Evolutionary conservation across 306 rosid species (phyloP).

Genomic region (Lablab purpureus): DNA sequence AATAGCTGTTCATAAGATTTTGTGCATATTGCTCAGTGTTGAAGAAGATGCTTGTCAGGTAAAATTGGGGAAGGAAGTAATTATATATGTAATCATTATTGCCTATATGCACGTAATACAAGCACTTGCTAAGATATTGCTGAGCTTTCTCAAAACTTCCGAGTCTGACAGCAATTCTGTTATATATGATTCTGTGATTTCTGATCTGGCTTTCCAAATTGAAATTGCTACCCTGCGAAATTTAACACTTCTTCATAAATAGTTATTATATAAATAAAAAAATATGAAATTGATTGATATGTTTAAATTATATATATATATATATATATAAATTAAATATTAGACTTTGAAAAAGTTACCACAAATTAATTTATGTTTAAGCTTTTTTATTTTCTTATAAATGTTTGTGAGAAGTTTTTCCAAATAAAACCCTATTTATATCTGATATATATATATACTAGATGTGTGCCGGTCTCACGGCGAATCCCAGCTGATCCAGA

Average conservation of each 20-base stretch:
- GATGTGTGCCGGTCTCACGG: not conserved
- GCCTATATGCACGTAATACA: conserved; percentile 64
- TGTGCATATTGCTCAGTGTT: conserved; percentile 47
- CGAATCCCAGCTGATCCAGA: conserved; percentile 51
- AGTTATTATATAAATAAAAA: too few relatives aligned
- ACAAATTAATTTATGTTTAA: too few relatives aligned
- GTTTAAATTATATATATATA: too few relatives aligned
- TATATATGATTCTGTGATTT: conserved; percentile 44
- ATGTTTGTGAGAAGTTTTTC: too few relatives aligned
- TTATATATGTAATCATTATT: conserved; percentile 66
- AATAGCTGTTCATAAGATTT: conserved; percentile 41
- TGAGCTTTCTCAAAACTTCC: not conserved
- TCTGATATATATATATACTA: not conserved
- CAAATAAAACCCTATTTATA: too few relatives aligned
- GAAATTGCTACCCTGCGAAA: conserved; percentile 56
- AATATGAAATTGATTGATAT: too few relatives aligned
- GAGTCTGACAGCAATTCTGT: not conserved
- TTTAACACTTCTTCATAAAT: too few relatives aligned
- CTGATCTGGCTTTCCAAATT: conserved; percentile 41
- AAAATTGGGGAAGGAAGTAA: conserved; percentile 54
- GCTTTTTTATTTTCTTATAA: too few relatives aligned
- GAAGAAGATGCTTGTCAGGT: conserved; percentile 38
- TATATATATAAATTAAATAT: too few relatives aligned
- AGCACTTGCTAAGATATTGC: conserved; percentile 50
- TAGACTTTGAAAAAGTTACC: too few relatives aligned